Base-by-base conservation (phyloP, 1,284 basidiomycete species). In the Melanopsichium pennsylvanicum region DNA sequence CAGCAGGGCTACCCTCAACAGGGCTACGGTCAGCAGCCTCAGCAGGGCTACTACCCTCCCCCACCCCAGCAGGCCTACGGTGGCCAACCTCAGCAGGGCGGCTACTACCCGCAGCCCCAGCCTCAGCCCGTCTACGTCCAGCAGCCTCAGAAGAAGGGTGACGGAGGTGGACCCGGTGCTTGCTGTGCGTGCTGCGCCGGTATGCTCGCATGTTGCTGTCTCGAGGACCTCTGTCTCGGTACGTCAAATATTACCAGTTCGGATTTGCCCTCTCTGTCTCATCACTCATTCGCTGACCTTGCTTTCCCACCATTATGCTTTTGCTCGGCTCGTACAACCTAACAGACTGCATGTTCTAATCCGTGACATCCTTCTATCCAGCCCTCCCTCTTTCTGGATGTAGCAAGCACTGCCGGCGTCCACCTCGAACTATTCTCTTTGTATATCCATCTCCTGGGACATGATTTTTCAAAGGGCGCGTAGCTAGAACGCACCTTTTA, bases 11-110 rank as follows among this genome's bases (percentile, higher is more conserved):
- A 61, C 50, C 40, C 34, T 4, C 58, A 63, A 42, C 52, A 50
- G 27, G 51, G 52, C 15, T 66, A 66, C 50, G 56, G 56, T 32
- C 48, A 41, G n/a, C 58, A 59, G 45, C 60, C 61, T 21, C 60
- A 62, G 33, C 64, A 61, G 58, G 55, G 55, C 19, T 66, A 70
- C 58, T 63, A 72, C 52, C 70, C 70, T 21, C 70, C 70, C 6
- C 70, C 70, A 47, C 70, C 70, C 18, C 70, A 72, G 58, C 70
- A 72, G 58, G 70, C 70, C 13, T 72, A 72, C 49, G 66, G 66
- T 23, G 70, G 70, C 32, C 70, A 72, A 46, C 51, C 46, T 15
- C 70, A 72, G 44, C 69, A 71, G 46, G 64, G 64, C 13, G 25
- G 26, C 34, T 72, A 72, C 56, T 61, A 64, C 45, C 56, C 54